Percentiles rank a stretch among this genome's conserved stretches.
Evolutionary conservation across 495 filamentous ascomycete genomes (phyloP).

Genomic region (Aspergillus carlsbadensis): DNA sequence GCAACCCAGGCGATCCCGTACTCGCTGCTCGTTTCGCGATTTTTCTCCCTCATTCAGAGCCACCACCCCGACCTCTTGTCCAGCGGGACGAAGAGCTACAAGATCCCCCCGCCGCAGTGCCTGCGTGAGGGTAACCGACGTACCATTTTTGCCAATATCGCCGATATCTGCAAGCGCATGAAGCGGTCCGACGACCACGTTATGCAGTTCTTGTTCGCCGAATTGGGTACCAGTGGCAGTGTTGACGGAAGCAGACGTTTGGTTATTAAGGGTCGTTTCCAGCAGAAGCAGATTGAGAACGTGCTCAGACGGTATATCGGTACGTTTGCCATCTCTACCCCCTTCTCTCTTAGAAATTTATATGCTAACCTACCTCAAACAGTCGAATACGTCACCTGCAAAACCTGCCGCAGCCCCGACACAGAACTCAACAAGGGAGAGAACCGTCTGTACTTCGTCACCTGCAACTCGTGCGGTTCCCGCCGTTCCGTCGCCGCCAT

Average conservation of each 20-base stretch:
- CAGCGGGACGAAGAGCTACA: slow-evolving; percentile 87
- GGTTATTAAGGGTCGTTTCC: slow-evolving; percentile 98
- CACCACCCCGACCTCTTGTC: slow-evolving; percentile 93
- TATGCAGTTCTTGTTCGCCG: slow-evolving; percentile 93
- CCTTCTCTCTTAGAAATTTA: not conserved
- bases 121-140: slow-evolving; percentile 99
- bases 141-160: slow-evolving; percentile 98
- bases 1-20: slow-evolving; percentile 75
- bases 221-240: slow-evolving; percentile 93
- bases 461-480: slow-evolving; percentile 84
- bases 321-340: slow-evolving; percentile 42
- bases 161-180: slow-evolving; percentile 90
- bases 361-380: slow-evolving; percentile 16
- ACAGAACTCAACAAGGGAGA: slow-evolving; percentile 98
- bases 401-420: slow-evolving; percentile 91
- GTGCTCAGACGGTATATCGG: slow-evolving; percentile 91
- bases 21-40: slow-evolving; percentile 78
- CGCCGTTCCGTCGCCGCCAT: slow-evolving; percentile 92
- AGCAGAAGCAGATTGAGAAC: slow-evolving; percentile 97
- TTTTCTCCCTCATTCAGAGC: slow-evolving; percentile 87
- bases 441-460: slow-evolving; percentile 88
- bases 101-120: slow-evolving; percentile 98
- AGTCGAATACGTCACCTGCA: slow-evolving; percentile 99
- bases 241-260: slow-evolving; percentile 90
- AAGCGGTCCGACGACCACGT: slow-evolving; percentile 97